Evolutionary conservation across 2,329 filamentous ascomycete genomes (phyloP).

Genomic region (Botryosphaeria agaves): DNA sequence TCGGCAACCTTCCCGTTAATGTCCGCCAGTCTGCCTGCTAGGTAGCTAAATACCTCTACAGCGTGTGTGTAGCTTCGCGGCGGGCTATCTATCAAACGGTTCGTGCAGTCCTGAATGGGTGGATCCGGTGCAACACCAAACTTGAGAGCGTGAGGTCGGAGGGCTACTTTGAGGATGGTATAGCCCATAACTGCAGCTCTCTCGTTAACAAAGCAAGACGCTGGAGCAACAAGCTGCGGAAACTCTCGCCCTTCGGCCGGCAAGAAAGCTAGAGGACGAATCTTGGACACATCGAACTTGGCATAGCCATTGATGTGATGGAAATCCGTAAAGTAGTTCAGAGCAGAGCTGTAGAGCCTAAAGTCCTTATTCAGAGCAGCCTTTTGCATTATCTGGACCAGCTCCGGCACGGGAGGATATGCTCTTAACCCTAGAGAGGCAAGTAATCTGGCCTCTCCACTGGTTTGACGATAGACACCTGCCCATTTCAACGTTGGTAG

Average conservation of each 20-base stretch:
- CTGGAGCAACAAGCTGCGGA: conserved; percentile 50
- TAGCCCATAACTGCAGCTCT: conserved; percentile 65
- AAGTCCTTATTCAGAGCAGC: conserved; percentile 33
- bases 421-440: conserved; percentile 52
- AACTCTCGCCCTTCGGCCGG: conserved; percentile 51
- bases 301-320: conserved; percentile 64
- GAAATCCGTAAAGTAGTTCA: conserved; percentile 70
- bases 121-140: conserved; percentile 79
- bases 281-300: conserved; percentile 37
- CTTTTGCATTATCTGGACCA: conserved; percentile 63
- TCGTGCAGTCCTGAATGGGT: conserved; percentile 58
- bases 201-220: conserved; percentile 68
- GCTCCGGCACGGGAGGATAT: conserved; percentile 52
- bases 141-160: conserved; percentile 67
- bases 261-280: conserved; percentile 33
- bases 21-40: conserved; percentile 58
- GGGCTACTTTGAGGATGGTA: conserved; percentile 53
- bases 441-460: conserved; percentile 60
- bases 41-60: conserved; percentile 61
- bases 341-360: conserved; percentile 45
- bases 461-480: conserved; percentile 46
- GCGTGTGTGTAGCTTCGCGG: conserved; percentile 52
- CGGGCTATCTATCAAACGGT: conserved; percentile 52
- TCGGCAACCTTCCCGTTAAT: conserved; percentile 41
- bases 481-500: conserved; percentile 75